Percentiles rank a stretch among this genome's conserved stretches.
phyloP scores from a whole-genome alignment of 2,329 filamentous ascomycete genomes.

The Xylaria sp. region DNA sequence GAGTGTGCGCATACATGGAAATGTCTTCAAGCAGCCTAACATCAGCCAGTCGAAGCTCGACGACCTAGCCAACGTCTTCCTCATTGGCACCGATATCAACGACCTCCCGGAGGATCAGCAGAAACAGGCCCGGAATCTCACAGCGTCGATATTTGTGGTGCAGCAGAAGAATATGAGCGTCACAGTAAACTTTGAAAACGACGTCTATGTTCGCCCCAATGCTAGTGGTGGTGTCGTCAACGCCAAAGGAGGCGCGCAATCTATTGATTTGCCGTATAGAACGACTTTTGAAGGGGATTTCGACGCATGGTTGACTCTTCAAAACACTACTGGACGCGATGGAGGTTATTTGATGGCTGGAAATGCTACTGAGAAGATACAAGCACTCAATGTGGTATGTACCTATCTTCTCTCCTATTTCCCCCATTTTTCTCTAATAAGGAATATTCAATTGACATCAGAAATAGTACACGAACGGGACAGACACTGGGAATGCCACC shows the following conservation, averaged over 20 bases:
- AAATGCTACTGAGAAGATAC: slow-evolving; percentile 72
- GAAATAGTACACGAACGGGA: slow-evolving; percentile 69
- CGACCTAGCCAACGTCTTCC: slow-evolving; percentile 75
- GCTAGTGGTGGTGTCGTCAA: slow-evolving; percentile 64
- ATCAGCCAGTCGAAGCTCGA: slow-evolving; percentile 73
- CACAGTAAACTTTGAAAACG: slow-evolving; percentile 66
- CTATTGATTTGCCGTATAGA: slow-evolving; percentile 70
- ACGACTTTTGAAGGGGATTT: slow-evolving; percentile 79
- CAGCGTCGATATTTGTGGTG: slow-evolving; percentile 78
- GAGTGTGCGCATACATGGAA: slow-evolving; percentile 81
- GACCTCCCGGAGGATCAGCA: slow-evolving; percentile 69
- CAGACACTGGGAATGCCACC: slow-evolving; percentile 76
- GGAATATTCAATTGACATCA: not conserved
- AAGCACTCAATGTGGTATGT: slow-evolving; percentile 70
- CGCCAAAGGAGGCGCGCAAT: slow-evolving; percentile 69
- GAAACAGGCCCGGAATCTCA: slow-evolving; percentile 78
- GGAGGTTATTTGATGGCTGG: slow-evolving; percentile 67
- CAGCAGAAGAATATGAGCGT: slow-evolving; percentile 75
- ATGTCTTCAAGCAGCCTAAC: slow-evolving; percentile 83
- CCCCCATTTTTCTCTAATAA: not conserved
- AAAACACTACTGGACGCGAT: slow-evolving; percentile 64
- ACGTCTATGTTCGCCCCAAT: slow-evolving; percentile 62
- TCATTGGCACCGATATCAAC: slow-evolving; percentile 72
- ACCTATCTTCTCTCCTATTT: not conserved
- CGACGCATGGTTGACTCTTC: slow-evolving; percentile 74